Evolutionary conservation across 2,329 filamentous ascomycete genomes (phyloP), one percentile per base, ranked within the genome.

Genomic region (Colletotrichum liaoningense): DNA sequence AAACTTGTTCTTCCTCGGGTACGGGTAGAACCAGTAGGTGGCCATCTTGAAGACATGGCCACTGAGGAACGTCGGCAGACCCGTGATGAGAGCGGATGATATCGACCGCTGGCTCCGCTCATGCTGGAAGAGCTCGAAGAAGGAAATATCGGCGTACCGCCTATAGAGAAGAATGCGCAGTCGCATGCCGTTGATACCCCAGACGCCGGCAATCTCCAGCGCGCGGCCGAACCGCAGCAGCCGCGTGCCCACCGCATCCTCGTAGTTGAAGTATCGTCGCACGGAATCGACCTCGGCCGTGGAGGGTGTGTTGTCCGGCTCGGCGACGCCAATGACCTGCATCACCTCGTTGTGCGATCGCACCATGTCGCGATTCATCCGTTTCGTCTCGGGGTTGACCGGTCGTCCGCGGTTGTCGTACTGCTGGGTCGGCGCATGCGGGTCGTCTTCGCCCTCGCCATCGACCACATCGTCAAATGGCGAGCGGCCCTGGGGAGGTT

Each of bases 311-410:
- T 85, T 86, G 66, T 91, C 89, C 16, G 89, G 87, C 76, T 91
- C 89, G 9, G 89, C 89, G 5, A 91, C 89, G 5, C 89, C 89
- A 52, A 91, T 91, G 11, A 90, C 88, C 22, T 87, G 84, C 89
- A 91, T 91, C 4, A 91, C 89, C 75, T 91, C 89, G 75, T 91
- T 91, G 77, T 91, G 89, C 11, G 89, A 86, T 64, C 89, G 85
- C 30, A 91, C 88, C 38, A 91, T 86, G 71, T 89, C 87, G 62
- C 86, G 85, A 75, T 90, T 90, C 74, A 90, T 86, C 14, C 83
- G 82, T 77, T 87, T 88, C 1, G 88, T 90, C 64, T 87, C 85
- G 0, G 84, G 84, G 75, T 91, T 91, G 63, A 89, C 77, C 4
- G 89, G 88, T 11, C 89, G 88, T 16, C 89, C 89, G 42, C 88